Conservation (phyloP, 2,329 filamentous ascomycete species). For the Phoma sp. region DNA sequence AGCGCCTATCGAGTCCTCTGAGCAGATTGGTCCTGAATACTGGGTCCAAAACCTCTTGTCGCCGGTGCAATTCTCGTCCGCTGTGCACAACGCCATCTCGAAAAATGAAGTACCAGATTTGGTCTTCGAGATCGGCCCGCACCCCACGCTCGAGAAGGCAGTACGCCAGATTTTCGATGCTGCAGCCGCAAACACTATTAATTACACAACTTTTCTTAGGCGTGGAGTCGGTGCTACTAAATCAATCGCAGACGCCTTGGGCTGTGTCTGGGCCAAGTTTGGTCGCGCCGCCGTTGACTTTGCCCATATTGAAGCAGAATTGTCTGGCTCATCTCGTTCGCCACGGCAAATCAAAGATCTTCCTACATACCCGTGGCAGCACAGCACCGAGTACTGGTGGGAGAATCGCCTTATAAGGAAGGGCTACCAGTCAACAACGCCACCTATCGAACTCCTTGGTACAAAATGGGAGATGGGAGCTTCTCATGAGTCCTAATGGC, state of each 20-base stretch:
- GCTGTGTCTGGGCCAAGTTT: neutral
- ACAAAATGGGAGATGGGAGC: neutral
- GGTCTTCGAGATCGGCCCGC: conserved; percentile 54
- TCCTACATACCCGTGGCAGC: conserved; percentile 21
- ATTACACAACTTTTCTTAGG: neutral
- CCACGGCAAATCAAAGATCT: conserved; percentile 20
- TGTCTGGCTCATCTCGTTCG: neutral
- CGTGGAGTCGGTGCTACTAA: neutral
- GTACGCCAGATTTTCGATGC: neutral
- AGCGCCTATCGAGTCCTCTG: neutral
- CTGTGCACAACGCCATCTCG: conserved; percentile 35
- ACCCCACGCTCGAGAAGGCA: conserved; percentile 48
- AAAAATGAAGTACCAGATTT: conserved; percentile 27
- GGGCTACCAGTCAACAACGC: conserved; percentile 2
- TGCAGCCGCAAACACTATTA: neutral
- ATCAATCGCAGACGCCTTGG: neutral
- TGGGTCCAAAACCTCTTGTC: conserved; percentile 55
- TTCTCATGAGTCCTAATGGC: conserved; percentile 17
- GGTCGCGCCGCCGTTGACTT: neutral
- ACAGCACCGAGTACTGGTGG: conserved; percentile 27
- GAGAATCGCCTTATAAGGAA: conserved; percentile 15
- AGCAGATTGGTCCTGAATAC: conserved; percentile 32
- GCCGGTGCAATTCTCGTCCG: conserved; percentile 54
- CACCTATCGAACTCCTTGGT: conserved; percentile 18
- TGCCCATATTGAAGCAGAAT: neutral